Conservation (phyloP, 495 filamentous ascomycete species). For the Penicillium dipodomyicola region DNA sequence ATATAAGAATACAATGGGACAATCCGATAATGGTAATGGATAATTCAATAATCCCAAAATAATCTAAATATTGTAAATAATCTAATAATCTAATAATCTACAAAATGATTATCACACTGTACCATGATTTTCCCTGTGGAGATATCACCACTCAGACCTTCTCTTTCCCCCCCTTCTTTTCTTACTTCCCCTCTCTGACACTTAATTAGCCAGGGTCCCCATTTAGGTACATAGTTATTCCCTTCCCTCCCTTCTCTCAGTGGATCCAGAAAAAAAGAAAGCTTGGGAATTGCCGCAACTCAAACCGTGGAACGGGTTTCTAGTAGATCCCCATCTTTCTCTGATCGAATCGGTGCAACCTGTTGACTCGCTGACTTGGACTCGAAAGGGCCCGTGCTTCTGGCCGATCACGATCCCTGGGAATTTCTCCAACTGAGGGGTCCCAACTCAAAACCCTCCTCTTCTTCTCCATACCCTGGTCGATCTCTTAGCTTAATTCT, state of each 20-base stretch:
- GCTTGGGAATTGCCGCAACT: slow-evolving; percentile 36
- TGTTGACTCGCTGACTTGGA: slow-evolving; percentile 27
- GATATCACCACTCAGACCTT: slow-evolving; percentile 3
- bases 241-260: slow-evolving; percentile 1
- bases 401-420: slow-evolving; percentile 44
- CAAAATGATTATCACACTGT: background rate
- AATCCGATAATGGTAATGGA: no score
- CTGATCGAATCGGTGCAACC: slow-evolving; percentile 35
- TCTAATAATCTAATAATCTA: background rate
- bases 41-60: slow-evolving; percentile 2
- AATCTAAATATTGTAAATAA: no score
- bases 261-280: slow-evolving; percentile 12
- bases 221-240: slow-evolving; percentile 4
- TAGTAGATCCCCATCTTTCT: slow-evolving; percentile 27
- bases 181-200: background rate
- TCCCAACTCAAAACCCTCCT: slow-evolving; percentile 34
- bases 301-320: slow-evolving; percentile 34
- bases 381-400: slow-evolving; percentile 36
- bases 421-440: slow-evolving; percentile 32
- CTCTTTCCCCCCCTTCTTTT: background rate
- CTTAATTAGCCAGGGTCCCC: background rate
- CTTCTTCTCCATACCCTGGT: slow-evolving; percentile 37
- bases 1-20: no score
- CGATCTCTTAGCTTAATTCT: slow-evolving; percentile 34
- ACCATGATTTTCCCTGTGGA: slow-evolving; percentile 1